phyloP scores from a whole-genome alignment of 306 rosid species.

The Rosa chinensis region DNA sequence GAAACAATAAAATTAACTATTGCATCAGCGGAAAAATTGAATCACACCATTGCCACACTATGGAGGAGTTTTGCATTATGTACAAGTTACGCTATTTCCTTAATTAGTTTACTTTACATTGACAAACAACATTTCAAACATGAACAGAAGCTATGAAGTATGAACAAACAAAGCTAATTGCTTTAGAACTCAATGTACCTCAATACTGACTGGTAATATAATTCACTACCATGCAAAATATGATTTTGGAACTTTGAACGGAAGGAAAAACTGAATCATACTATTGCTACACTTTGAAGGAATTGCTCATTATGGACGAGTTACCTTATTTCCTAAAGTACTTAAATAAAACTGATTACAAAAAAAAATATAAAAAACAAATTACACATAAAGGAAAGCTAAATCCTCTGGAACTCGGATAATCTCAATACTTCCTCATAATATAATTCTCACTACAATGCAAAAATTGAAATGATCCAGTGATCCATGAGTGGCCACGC shows the following conservation, averaged over 20 bases:
- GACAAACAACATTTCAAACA: not conserved
- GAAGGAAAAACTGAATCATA: constrained; percentile 1
- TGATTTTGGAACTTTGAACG: not conserved
- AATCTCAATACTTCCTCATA: too few relatives aligned
- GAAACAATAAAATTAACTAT: not conserved
- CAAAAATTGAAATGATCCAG: not conserved
- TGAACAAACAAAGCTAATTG: not conserved
- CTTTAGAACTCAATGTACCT: not conserved
- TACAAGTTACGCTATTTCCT: not conserved
- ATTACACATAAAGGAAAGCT: not conserved
- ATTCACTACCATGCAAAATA: not conserved
- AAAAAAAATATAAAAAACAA: not conserved
- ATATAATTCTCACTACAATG: not conserved
- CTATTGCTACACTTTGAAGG: not conserved
- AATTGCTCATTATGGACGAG: not conserved
- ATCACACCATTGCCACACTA: not conserved
- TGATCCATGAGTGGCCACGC: not conserved
- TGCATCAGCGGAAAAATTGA: constrained; percentile 1
- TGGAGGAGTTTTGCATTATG: not conserved
- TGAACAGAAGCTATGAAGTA: not conserved
- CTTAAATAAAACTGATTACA: not conserved
- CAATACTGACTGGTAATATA: not conserved
- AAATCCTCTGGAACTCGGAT: not conserved
- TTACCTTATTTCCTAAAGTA: not conserved
- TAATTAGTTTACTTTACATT: too few relatives aligned